Base-by-base conservation (phyloP, 306 rosid species). In the Rosa persica region DNA sequence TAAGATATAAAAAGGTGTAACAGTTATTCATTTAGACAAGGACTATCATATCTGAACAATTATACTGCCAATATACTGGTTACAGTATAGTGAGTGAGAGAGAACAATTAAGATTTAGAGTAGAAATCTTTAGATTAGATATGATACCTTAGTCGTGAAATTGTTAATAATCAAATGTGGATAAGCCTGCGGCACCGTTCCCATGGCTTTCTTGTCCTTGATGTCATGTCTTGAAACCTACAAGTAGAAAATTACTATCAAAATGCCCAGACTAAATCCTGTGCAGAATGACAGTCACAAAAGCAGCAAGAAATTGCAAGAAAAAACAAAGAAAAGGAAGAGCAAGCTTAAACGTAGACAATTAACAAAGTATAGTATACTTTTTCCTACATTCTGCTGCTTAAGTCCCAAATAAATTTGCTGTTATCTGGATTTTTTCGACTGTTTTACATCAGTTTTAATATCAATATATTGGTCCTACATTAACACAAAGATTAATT, bases 151-250 rank as follows among this genome's bases (percentile, higher is more conserved):
- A 6, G 95, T 86, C 52, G 93, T 85, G 89, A 95, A 95, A 54
- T 95, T 92, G 57, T 92, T 85, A 67, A 92, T 82, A 83, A 95
- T 81, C 82, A 95, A 67, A 81, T 95, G 96, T 19, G 98, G 98
- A 79, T 88, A 89, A 70, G 93, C 98, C 83, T 91, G 91, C 11
- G 98, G 97, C 92, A 95, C 91, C n/a, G 98, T 92, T 85, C 98
- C 96, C 71, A 92, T 81, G 79, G 86, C 78, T 85, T 90, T 89
- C 85, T 67, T 91, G 85, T 90, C 97, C 85, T 88, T 92, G 81
- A 95, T 87, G 79, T 95, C 98, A 77, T 95, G 98, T 80, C 98
- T 89, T 79, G 98, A 88, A 77, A 91, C 97, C 97, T 95, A 54
- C 25, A 86, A 22, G 78, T 43, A 67, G 79, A 83, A 55, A 81